Evolutionary conservation across 148 eudicot genomes (phyloP).

Genomic region (Limonium bicolor): DNA sequence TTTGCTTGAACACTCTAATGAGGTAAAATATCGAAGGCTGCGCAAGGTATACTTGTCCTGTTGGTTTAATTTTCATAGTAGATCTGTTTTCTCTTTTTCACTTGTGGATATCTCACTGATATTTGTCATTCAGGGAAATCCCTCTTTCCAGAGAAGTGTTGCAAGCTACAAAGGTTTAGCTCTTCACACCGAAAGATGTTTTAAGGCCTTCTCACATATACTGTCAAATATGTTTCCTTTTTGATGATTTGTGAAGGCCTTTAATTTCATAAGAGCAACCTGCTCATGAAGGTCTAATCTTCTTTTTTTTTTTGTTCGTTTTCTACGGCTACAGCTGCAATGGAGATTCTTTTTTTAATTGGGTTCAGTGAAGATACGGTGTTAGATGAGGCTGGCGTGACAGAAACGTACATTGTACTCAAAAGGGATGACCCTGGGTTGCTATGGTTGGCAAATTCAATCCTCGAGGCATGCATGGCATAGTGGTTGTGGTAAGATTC

Average conservation of each 20-base stretch:
- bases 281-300: neutral
- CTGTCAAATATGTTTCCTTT: too few species aligned
- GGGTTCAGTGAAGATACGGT: slow-evolving; percentile 60
- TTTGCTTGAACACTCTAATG: slow-evolving; percentile 59
- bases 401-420: slow-evolving; percentile 50
- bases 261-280: neutral
- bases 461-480: slow-evolving; percentile 41
- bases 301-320: neutral
- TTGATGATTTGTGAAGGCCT: neutral
- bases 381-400: slow-evolving; percentile 29
- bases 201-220: too few species aligned
- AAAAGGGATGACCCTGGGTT: slow-evolving; percentile 75
- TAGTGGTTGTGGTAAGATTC: too few species aligned
- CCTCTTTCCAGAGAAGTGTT: slow-evolving; percentile 40
- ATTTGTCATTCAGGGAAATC: slow-evolving; percentile 58
- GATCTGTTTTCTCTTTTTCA: neutral
- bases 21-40: slow-evolving; percentile 53
- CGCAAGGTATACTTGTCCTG: slow-evolving; percentile 43
- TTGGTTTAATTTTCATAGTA: neutral
- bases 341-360: slow-evolving; percentile 53
- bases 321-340: slow-evolving; percentile 52
- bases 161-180: slow-evolving; percentile 51
- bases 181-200: too few species aligned
- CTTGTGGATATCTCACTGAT: neutral
- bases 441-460: slow-evolving; percentile 89